These are phyloP conservation scores for Hylodesmum podocarpum DNA, from an alignment of 306 rosid genomes.

Conservation along the genomic window DNA sequence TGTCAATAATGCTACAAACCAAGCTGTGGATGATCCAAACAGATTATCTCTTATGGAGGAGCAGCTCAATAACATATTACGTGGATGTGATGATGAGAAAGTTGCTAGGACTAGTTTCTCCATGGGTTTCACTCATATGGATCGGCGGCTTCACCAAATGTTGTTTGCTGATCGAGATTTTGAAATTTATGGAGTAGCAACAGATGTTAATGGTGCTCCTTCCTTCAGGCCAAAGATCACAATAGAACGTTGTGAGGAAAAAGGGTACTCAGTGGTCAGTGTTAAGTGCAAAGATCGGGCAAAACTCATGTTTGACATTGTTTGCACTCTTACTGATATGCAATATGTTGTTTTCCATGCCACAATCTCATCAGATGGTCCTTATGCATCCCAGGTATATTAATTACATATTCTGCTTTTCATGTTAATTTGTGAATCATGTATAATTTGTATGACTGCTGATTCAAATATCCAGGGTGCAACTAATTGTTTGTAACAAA, in stretches of 20 bases:
- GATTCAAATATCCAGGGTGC: background rate
- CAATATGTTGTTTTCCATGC: constrained; percentile 89
- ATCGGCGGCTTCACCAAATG: constrained; percentile 79
- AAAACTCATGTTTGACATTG: constrained; percentile 83
- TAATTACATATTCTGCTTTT: background rate
- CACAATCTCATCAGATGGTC: constrained; percentile 66
- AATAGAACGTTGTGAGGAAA: constrained; percentile 71
- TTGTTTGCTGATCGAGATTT: constrained; percentile 78
- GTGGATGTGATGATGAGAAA: constrained; percentile 59
- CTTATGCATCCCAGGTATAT: constrained; percentile 77
- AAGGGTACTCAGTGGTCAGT: constrained; percentile 69
- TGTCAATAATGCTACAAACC: constrained; percentile 53
- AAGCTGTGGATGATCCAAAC: constrained; percentile 45
- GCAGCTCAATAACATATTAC: constrained; percentile 72
- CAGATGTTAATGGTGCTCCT: constrained; percentile 47
- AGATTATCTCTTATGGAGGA: constrained; percentile 70
- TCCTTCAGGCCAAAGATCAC: constrained; percentile 65
- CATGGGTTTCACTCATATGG: constrained; percentile 73
- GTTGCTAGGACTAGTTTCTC: constrained; percentile 68
- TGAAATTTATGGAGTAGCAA: constrained; percentile 53
- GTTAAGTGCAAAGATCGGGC: constrained; percentile 80
- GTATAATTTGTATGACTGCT: background rate
- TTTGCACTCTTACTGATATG: constrained; percentile 88
- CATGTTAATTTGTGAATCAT: background rate
- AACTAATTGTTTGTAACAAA: background rate